Percentiles rank a stretch among this genome's conserved stretches.
Conservation (phyloP, 805 yeast species). For the Cyberlindnera xishuangbannaensis region DNA sequence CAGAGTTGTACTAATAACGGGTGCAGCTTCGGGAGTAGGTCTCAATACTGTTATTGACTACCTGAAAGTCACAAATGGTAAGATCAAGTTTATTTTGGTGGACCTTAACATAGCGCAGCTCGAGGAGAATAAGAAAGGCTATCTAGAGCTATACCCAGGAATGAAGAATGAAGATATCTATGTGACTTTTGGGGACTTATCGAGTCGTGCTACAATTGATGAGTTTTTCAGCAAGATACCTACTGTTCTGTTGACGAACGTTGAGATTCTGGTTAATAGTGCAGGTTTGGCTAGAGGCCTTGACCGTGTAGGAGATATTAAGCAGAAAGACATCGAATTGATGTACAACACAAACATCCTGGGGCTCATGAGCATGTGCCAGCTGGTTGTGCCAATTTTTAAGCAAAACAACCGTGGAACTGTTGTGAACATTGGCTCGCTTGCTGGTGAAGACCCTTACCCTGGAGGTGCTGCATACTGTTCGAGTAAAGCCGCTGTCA, state of each 20-base stretch:
- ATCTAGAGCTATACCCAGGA: slow-evolving; percentile 40
- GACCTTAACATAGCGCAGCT: slow-evolving; percentile 67
- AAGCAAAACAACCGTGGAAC: slow-evolving; percentile 64
- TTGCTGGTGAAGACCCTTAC: slow-evolving; percentile 73
- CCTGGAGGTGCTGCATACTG: slow-evolving; percentile 61
- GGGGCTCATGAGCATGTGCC: slow-evolving; percentile 79
- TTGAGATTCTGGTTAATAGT: slow-evolving; percentile 62
- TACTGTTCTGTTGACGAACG: slow-evolving; percentile 48
- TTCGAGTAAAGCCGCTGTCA: slow-evolving; percentile 68
- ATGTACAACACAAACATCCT: slow-evolving; percentile 85
- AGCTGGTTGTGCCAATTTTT: slow-evolving; percentile 61
- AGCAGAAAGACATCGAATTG: slow-evolving; percentile 51
- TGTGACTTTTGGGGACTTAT: slow-evolving; percentile 49
- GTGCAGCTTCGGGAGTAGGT: slow-evolving; percentile 95
- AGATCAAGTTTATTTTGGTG: slow-evolving; percentile 60
- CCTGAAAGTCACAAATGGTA: slow-evolving; percentile 65
- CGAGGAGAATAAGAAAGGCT: slow-evolving; percentile 39
- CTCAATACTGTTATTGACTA: slow-evolving; percentile 82
- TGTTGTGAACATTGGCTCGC: slow-evolving; percentile 64
- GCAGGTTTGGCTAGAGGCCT: slow-evolving; percentile 78
- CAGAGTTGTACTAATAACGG: slow-evolving; percentile 78
- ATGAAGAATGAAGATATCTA: slow-evolving; percentile 32
- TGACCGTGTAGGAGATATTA: slow-evolving; percentile 68
- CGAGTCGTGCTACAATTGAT: slow-evolving; percentile 43
- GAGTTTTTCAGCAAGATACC: slow-evolving; percentile 42